These are phyloP conservation scores for Medicago arabica DNA, from an alignment of 306 rosid species.

Conservation along the genomic window DNA sequence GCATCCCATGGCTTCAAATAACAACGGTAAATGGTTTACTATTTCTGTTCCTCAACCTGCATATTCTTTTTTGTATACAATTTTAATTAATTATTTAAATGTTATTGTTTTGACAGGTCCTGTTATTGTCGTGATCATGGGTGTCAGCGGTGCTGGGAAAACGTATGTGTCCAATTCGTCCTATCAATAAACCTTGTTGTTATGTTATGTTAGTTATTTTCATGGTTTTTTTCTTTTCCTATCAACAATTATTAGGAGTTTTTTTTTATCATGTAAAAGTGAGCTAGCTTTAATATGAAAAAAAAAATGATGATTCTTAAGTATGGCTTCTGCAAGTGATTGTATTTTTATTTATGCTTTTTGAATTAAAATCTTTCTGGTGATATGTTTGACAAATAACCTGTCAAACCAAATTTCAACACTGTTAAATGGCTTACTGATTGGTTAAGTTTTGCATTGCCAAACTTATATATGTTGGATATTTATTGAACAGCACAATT, in stretches of 20 bases:
- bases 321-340: too few species aligned
- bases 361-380: too few species aligned
- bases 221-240: neutral
- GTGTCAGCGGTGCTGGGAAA: constrained; percentile 92
- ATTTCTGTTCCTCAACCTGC: neutral
- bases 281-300: too few species aligned
- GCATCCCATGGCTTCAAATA: constrained; percentile 38
- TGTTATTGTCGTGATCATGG: constrained; percentile 70
- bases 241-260: too few species aligned
- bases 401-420: neutral
- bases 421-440: neutral
- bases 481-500: constrained; percentile 63
- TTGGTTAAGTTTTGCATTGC: neutral
- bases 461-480: constrained; percentile 21
- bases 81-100: neutral
- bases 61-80: neutral
- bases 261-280: too few species aligned
- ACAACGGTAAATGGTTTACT: constrained; percentile 17
- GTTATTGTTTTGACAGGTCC: constrained; percentile 41
- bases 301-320: too few species aligned
- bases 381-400: too few species aligned
- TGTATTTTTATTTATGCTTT: too few species aligned
- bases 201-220: neutral
- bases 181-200: neutral
- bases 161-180: constrained; percentile 52